Conservation (phyloP, 345 rosid species). For the Limnanthes douglasii region DNA sequence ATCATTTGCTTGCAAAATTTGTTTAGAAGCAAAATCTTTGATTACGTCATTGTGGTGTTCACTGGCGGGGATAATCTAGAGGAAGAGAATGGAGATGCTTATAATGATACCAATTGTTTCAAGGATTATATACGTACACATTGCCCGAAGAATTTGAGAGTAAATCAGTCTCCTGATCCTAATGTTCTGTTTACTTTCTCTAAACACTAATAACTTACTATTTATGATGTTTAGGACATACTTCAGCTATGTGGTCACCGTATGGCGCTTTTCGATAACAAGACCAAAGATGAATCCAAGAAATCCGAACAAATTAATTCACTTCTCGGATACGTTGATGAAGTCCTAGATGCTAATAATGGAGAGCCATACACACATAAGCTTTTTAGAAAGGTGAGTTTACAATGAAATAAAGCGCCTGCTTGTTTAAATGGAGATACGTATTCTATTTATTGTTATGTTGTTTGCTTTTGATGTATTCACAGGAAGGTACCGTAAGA, state of each 20-base stretch:
- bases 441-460: too few relatives aligned
- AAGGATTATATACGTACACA: conserved; percentile 49
- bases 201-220: too few relatives aligned
- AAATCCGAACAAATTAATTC: conserved; percentile 33
- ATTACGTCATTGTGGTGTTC: too few relatives aligned
- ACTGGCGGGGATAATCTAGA: conserved; percentile 69
- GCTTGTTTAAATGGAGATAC: too few relatives aligned
- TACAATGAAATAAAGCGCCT: too few relatives aligned
- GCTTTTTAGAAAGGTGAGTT: conserved; percentile 30
- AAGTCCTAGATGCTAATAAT: conserved; percentile 23
- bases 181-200: too few relatives aligned
- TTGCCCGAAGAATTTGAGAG: conserved; percentile 52
- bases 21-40: too few relatives aligned
- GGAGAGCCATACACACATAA: conserved; percentile 58
- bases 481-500: conserved; percentile 37
- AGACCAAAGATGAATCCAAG: too few relatives aligned
- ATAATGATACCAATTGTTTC: too few relatives aligned
- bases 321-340: conserved; percentile 35
- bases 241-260: conserved; percentile 30
- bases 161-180: too few relatives aligned
- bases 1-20: conserved; percentile 35
- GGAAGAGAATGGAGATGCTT: conserved; percentile 41
- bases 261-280: conserved; percentile 42
- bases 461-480: too few relatives aligned
- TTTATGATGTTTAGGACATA: too few relatives aligned